Base-by-base conservation (phyloP, 2,329 filamentous ascomycete species). In the Botrytis paeoniae region DNA sequence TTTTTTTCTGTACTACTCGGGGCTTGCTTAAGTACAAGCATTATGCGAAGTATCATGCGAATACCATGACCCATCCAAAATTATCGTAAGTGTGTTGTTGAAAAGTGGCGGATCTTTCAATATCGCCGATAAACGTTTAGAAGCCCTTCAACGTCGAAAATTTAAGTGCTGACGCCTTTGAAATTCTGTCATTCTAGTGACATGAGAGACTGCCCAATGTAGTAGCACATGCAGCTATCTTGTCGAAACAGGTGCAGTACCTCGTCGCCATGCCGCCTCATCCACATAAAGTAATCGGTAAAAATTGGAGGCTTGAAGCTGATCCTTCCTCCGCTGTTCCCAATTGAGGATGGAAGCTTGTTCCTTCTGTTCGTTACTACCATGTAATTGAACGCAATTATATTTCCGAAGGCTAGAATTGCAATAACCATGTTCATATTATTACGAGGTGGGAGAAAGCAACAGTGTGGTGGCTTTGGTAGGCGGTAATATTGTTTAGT, bases 221-320 rank as follows among this genome's bases (percentile, higher is more conserved):
- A 69, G 70, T 68, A 69, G 48, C 51, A 69, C 63, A 72, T 72
- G 70, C 63, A 72, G 63, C 63, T 45, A 8, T 69, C 37, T 61
- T 39, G 43, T 69, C 45, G n/a, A 69, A 69, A 61, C 51, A 69
- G 63, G 70, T 69, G 63, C 54, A 61, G 70, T 72, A 65, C 70
- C 63, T 72, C 70, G 65, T 70, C 59, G 65, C 66, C 59, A 70
- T 70, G 71, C 71, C 64, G 71, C 65, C 63, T 14, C 59, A 57
- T 73, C 71, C 64, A 73, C 66, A 43, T 73, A 69, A 51, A 73
- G 71, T 70, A 70, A 73, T 73, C 71, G 66, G 59, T 73, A 73
- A 72, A 54, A 72, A 25, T 48, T 60, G 51, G 54, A 62, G 63
- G 70, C 63, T 69, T 61, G 51, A 72, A 72, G 63, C 70, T 69